phyloP scores from a whole-genome alignment of 345 rosid genomes.

The Populus pruinosa region DNA sequence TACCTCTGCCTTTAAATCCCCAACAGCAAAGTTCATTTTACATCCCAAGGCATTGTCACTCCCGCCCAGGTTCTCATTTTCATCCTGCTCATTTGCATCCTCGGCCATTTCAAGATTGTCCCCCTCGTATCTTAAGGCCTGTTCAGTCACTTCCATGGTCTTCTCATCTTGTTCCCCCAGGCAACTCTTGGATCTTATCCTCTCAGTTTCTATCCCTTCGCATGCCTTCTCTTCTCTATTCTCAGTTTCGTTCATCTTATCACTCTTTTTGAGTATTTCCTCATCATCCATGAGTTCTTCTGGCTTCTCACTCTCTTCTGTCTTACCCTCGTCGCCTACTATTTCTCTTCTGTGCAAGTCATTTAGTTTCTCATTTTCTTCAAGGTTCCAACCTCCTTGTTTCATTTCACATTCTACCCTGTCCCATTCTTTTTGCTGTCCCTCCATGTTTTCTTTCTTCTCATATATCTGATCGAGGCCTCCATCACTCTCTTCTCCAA shows the following conservation, averaged over 20 bases:
- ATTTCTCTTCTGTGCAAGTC: constrained; percentile 11
- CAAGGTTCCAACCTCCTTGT: constrained; percentile 14
- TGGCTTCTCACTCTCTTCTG: constrained; percentile 8
- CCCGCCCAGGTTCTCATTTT: constrained; percentile 16
- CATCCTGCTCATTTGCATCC: constrained; percentile 22
- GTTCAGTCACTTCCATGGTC: constrained; percentile 20
- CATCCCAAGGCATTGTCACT: constrained; percentile 23
- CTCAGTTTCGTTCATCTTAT: constrained; percentile 13
- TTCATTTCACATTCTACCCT: constrained; percentile 14
- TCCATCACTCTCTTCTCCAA: constrained; percentile 20
- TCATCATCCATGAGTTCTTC: constrained; percentile 19
- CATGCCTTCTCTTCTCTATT: neutral
- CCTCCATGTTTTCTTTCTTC: constrained; percentile 20
- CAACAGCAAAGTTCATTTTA: constrained; percentile 23
- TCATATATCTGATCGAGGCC: constrained; percentile 16
- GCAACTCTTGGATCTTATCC: constrained; percentile 28
- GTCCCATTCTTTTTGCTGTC: constrained; percentile 27
- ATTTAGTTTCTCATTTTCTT: constrained; percentile 22
- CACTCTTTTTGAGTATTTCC: constrained; percentile 6
- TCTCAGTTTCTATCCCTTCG: constrained; percentile 17
- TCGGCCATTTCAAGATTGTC: constrained; percentile 21
- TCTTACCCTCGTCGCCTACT: constrained; percentile 10
- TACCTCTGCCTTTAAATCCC: constrained; percentile 19
- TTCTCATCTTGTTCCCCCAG: constrained; percentile 31
- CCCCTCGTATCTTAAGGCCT: constrained; percentile 19